These are phyloP conservation scores for Yamadazyma pseudoaaseri DNA, from an alignment of 1,139 yeast genomes.

Conservation along the genomic window DNA sequence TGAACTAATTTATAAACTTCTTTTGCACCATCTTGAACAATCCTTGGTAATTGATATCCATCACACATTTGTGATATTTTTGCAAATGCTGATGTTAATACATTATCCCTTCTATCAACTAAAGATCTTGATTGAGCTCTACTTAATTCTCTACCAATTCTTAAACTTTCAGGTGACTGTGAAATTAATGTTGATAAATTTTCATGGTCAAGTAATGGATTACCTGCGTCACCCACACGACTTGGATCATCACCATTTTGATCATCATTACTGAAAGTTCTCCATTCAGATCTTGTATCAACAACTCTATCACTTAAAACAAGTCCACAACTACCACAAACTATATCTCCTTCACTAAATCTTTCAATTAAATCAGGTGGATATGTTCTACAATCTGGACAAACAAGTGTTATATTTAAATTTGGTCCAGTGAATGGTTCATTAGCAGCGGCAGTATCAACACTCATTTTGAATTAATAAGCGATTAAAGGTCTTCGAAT, in stretches of 20 bases:
- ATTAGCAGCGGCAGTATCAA: constrained; percentile 17
- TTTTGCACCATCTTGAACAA: constrained; percentile 96
- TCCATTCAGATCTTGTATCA: constrained; percentile 97
- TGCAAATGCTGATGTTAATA: constrained; percentile 84
- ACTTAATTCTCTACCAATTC: constrained; percentile 81
- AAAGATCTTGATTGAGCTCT: constrained; percentile 85
- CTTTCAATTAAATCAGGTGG: constrained; percentile 96
- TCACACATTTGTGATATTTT: constrained; percentile 96
- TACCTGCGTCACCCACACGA: constrained; percentile 99
- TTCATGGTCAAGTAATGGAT: constrained; percentile 87
- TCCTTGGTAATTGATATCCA: constrained; percentile 90
- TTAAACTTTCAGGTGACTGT: constrained; percentile 72
- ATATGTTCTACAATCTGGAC: constrained; percentile 93
- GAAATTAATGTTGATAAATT: constrained; percentile 93
- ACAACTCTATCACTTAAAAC: constrained; percentile 91
- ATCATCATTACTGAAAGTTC: constrained; percentile 95
- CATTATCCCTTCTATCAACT: constrained; percentile 85
- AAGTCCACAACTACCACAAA: constrained; percentile 94
- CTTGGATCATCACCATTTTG: constrained; percentile 98
- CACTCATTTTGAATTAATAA: constrained; percentile 8
- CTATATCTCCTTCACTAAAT: constrained; percentile 96
- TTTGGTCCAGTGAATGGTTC: constrained; percentile 59
- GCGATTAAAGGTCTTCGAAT: background rate
- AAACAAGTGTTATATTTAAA: constrained; percentile 83
- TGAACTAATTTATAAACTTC: constrained; percentile 92